These are phyloP conservation scores for Tuber indicum DNA, from an alignment of 495 filamentous ascomycete genomes.

Conservation along the genomic window DNA sequence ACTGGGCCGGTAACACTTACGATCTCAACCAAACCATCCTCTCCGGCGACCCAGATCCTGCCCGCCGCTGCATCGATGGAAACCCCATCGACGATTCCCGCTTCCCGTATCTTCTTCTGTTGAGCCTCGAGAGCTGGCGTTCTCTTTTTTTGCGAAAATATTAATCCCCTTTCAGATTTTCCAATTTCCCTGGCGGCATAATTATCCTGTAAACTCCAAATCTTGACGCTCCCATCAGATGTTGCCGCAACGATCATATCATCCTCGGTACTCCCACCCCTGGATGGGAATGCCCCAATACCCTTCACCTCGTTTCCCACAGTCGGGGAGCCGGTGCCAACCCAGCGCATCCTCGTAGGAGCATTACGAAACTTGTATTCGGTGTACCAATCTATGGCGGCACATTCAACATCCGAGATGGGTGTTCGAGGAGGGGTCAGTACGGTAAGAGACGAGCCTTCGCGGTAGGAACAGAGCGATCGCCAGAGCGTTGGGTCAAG, in stretches of 20 bases:
- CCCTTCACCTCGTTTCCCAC: constrained; percentile 36
- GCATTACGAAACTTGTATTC: constrained; percentile 40
- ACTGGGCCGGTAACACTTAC: constrained; percentile 6
- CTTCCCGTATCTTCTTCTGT: constrained; percentile 17
- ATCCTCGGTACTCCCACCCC: constrained; percentile 7
- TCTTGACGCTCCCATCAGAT: constrained; percentile 35
- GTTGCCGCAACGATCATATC: constrained; percentile 37
- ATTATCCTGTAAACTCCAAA: constrained; percentile 28
- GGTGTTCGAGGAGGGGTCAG: constrained; percentile 18
- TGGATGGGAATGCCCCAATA: constrained; percentile 24
- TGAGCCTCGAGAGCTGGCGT: background rate
- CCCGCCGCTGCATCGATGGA: constrained; percentile 22
- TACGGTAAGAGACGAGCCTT: constrained; percentile 13
- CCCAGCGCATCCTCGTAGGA: constrained; percentile 36
- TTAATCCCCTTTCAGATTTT: constrained; percentile 21
- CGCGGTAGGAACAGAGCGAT: constrained; percentile 32
- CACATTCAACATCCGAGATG: constrained; percentile 5
- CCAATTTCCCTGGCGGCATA: constrained; percentile 14
- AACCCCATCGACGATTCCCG: constrained; percentile 30
- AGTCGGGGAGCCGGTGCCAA: constrained; percentile 16
- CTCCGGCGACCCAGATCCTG: constrained; percentile 29
- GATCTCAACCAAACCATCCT: constrained; percentile 35
- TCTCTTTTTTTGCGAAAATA: constrained; percentile 20
- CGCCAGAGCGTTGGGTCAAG: constrained; percentile 37
- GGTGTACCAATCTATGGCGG: constrained; percentile 38